A percentile compares a stretch with the other conserved stretches of the same genome.
Conservation (phyloP, 1,284 basidiomycete genomes). For the Trametes pubescens region DNA sequence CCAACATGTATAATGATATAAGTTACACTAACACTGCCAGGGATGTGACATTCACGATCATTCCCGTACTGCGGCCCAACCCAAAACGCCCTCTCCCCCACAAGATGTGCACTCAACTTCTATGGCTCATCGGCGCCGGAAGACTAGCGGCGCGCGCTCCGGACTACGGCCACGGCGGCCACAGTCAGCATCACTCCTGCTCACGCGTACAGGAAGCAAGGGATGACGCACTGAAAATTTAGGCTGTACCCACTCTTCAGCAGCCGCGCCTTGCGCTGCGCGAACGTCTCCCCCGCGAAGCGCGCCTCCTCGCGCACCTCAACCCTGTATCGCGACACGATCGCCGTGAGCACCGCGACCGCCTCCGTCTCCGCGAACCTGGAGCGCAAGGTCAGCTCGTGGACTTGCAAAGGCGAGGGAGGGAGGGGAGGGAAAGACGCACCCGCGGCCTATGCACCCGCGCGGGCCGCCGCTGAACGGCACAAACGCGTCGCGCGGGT, state of each 20-base stretch:
- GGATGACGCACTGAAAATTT: slow-evolving; percentile 24
- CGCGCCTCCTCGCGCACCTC: slow-evolving; percentile 41
- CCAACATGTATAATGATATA: no score
- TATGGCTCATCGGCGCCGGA: slow-evolving; percentile 20
- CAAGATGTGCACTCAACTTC: no score
- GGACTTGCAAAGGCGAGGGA: no score
- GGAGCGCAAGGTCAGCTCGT: neutral
- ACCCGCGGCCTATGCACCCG: slow-evolving; percentile 52
- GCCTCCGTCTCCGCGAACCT: slow-evolving; percentile 43
- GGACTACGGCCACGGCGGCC: slow-evolving; percentile 12
- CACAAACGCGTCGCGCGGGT: slow-evolving; percentile 50
- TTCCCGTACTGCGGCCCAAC: no score
- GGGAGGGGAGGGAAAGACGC: slow-evolving; percentile 25
- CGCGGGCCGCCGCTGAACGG: slow-evolving; percentile 49
- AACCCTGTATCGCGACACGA: slow-evolving; percentile 37
- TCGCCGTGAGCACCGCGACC: slow-evolving; percentile 33
- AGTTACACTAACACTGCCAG: no score
- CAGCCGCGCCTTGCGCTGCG: slow-evolving; percentile 40
- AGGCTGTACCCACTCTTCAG: slow-evolving; percentile 31
- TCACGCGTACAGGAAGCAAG: neutral
- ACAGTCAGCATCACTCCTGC: neutral
- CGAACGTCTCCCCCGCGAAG: slow-evolving; percentile 43
- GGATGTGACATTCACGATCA: no score
- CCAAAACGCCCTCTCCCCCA: no score
- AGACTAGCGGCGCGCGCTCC: slow-evolving; percentile 26